Evolutionary conservation across 2,329 filamentous ascomycete species (phyloP), one percentile per base, ranked within the genome.

Genomic region (Neospermospora avenae): DNA sequence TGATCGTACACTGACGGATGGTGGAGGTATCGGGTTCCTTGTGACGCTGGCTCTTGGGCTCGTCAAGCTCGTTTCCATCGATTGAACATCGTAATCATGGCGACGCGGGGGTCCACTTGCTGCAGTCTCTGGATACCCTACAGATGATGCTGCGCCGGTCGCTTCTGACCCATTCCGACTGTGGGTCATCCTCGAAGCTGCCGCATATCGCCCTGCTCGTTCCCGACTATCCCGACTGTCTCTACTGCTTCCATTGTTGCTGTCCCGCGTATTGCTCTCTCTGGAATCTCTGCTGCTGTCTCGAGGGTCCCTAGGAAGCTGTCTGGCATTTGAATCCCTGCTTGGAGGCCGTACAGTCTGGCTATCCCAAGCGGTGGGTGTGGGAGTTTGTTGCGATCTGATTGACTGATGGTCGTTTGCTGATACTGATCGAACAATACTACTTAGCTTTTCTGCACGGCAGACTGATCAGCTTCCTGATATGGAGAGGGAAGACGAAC

Each of bases 31-130:
- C 0, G 92, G 91, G 68, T 96, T 96, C 69, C 88, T 90, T 10
- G 86, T 82, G 20, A 88, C 73, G 55, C 78, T 82, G 5, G 81
- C 77, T 39, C 89, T 86, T 5, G 91, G 89, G 74, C 86, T 92
- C 65, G 84, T 84, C 18, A 96, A 81, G 35, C 87, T 89, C 0
- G 90, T 91, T 74, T 97, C 93, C 91, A 97, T 96, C 3, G 93
- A 92, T 74, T 98, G 93, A 16, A 96, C 85, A 71, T 98, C 95
- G 71, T 96, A 98, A 72, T 98, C 93, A 71, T 97, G 92, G 58
- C 89, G 88, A 68, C 93, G 85, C 25, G 78, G 78, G 39, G 84
- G 84, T 6, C 83, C 84, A 69, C 84, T 88, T 68, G 90, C 86
- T 16, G 86, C 85, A 2, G 87, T 87, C 64, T 93, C 90, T 25